Evolutionary conservation across 208 protist genomes (phyloP).

Genomic region (Trypanosoma rangeli): DNA sequence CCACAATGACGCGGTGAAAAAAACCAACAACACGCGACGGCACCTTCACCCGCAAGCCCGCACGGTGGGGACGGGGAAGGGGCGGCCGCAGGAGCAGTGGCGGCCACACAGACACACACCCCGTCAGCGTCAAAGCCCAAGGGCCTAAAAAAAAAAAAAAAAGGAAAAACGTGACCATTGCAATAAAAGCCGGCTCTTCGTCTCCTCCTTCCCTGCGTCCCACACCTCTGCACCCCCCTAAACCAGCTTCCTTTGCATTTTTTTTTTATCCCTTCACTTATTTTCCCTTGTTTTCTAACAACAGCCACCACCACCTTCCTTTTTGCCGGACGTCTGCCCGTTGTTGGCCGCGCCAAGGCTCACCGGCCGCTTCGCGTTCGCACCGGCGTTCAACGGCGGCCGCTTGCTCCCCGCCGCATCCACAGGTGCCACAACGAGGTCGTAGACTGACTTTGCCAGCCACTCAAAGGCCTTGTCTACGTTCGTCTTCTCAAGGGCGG

Average conservation of each 20-base stretch:
- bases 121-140: background rate
- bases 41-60: too few species aligned
- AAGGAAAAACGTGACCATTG: too few species aligned
- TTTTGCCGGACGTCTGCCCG: constrained; percentile 17
- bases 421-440: constrained; percentile 72
- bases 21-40: too few species aligned
- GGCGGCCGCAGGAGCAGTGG: too few species aligned
- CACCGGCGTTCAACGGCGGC: constrained; percentile 29
- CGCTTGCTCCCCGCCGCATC: constrained; percentile 31
- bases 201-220: background rate
- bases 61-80: too few species aligned
- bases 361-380: constrained; percentile 34
- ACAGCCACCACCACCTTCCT: constrained; percentile 39
- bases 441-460: constrained; percentile 95
- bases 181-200: too few species aligned
- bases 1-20: too few species aligned
- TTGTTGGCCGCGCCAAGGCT: constrained; percentile 10
- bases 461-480: constrained; percentile 99
- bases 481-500: constrained; percentile 97
- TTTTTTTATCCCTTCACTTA: constrained; percentile 22
- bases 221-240: background rate
- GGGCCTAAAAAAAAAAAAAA: too few species aligned
- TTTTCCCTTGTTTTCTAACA: constrained; percentile 32
- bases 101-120: too few species aligned
- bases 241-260: background rate